Evolutionary conservation across 495 filamentous ascomycete species (phyloP).

Genomic region (Daldinia caldariorum): DNA sequence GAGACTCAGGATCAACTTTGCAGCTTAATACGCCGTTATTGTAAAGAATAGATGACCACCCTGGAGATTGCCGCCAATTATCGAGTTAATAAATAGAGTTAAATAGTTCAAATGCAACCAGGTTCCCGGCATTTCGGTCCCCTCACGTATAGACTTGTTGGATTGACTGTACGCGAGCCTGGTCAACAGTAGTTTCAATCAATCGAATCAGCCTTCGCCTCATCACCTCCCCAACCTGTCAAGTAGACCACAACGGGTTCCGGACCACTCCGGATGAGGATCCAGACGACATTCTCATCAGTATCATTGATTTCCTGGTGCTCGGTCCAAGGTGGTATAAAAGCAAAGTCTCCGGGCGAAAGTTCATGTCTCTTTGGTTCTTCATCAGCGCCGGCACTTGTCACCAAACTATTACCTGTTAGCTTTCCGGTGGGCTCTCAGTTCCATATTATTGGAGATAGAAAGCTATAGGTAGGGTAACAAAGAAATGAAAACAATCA

Average conservation of each 20-base stretch:
- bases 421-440: constrained; percentile 14
- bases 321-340: constrained; percentile 71
- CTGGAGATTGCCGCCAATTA: constrained; percentile 17
- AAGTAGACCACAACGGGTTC: constrained; percentile 67
- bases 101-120: constrained; percentile 15
- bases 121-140: constrained; percentile 8
- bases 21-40: constrained; percentile 55
- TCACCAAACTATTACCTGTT: constrained; percentile 46
- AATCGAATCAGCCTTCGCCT: constrained; percentile 44
- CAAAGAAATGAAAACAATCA: neutral
- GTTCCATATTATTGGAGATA: neutral
- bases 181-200: constrained; percentile 15
- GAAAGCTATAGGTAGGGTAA: neutral
- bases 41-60: constrained; percentile 39
- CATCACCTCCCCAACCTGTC: constrained; percentile 63
- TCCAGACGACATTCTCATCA: constrained; percentile 65
- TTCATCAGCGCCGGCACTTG: constrained; percentile 53
- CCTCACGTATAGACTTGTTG: constrained; percentile 1
- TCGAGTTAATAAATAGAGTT: constrained; percentile 11
- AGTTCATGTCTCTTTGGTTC: constrained; percentile 63
- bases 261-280: constrained; percentile 67
- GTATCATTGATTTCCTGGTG: constrained; percentile 74
- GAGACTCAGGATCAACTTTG: constrained; percentile 55
- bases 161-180: constrained; percentile 14
- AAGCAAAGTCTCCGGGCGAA: constrained; percentile 68